A percentile compares a stretch with the other conserved stretches of the same genome.
Evolutionary conservation across 768 basidiomycete species (phyloP).

Genomic region (Panellus pusillus): DNA sequence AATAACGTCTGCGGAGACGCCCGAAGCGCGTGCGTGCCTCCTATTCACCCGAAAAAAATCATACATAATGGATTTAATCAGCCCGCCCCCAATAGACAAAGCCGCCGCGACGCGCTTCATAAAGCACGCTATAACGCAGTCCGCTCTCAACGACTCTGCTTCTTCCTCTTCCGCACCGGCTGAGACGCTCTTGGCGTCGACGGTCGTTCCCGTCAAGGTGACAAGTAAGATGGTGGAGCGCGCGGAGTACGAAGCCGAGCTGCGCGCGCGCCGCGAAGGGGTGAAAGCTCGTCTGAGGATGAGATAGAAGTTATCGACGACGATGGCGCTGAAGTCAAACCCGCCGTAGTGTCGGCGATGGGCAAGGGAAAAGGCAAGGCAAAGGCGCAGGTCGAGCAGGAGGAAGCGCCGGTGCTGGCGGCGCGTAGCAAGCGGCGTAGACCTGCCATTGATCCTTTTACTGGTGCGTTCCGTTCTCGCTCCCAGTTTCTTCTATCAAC

Average conservation of each 20-base stretch:
- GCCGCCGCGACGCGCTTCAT: conserved; percentile 81
- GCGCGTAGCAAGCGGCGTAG: conserved; percentile 47
- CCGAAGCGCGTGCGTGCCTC: conserved; percentile 48
- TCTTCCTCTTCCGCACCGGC: conserved; percentile 32
- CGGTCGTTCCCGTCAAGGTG: conserved; percentile 50
- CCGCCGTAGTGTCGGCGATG: conserved; percentile 24
- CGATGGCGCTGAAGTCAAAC: conserved; percentile 21
- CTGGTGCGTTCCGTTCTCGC: conserved; percentile 40
- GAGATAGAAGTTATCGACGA: conserved; percentile 43
- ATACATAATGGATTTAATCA: conserved; percentile 17
- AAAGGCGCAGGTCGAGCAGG: conserved; percentile 21
- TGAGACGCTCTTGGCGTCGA: conserved; percentile 24
- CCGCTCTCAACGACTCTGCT: conserved; percentile 34
- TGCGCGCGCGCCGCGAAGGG: conserved; percentile 41
- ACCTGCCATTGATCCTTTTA: conserved; percentile 62
- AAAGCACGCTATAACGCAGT: conserved; percentile 75
- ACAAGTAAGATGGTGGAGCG: conserved; percentile 77
- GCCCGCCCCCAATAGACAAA: conserved; percentile 65
- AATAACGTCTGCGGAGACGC: conserved; percentile 72
- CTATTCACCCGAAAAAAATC: neutral
- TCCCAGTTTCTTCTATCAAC: neutral
- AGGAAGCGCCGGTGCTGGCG: conserved; percentile 9
- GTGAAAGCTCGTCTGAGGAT: conserved; percentile 43
- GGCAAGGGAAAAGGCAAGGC: conserved; percentile 42
- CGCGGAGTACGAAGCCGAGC: conserved; percentile 57